Percentiles rank a stretch among this genome's conserved stretches.
Evolutionary conservation across 2,329 filamentous ascomycete genomes (phyloP).

Genomic region (Ophiocordyceps unilateralis): DNA sequence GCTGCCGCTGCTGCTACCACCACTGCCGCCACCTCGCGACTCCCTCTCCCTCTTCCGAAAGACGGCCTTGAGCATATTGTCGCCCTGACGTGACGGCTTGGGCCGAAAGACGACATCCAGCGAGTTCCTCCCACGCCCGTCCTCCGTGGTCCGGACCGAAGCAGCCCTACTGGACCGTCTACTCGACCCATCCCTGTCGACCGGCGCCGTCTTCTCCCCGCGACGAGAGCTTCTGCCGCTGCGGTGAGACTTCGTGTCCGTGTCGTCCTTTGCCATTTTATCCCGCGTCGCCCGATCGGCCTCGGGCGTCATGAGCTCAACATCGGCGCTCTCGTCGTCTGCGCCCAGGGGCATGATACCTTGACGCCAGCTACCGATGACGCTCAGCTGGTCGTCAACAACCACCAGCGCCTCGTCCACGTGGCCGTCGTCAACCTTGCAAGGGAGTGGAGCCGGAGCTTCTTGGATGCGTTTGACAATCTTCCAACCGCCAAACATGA

Average conservation of each 20-base stretch:
- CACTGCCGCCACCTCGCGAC: slow-evolving; percentile 5
- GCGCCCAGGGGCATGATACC: slow-evolving; percentile 32
- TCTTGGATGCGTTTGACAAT: slow-evolving; percentile 74
- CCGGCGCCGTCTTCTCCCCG: slow-evolving; percentile 3
- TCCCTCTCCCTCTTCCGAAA: slow-evolving; percentile 38
- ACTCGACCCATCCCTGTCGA: slow-evolving; percentile 19
- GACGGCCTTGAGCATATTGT: slow-evolving; percentile 38
- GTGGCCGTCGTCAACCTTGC: slow-evolving; percentile 6
- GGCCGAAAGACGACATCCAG: slow-evolving; percentile 25
- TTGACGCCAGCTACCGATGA: slow-evolving; percentile 41
- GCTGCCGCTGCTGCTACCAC: slow-evolving; percentile 6
- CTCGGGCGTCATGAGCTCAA: slow-evolving; percentile 40
- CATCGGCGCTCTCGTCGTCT: slow-evolving; percentile 30
- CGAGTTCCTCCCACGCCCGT: slow-evolving; percentile 12
- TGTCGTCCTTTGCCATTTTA: slow-evolving; percentile 16
- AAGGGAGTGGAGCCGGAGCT: slow-evolving; percentile 12
- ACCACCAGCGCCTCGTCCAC: slow-evolving; percentile 32
- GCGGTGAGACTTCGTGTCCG: slow-evolving; percentile 17
- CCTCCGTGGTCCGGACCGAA: slow-evolving; percentile 19
- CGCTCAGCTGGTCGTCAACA: slow-evolving; percentile 32
- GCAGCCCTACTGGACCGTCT: slow-evolving; percentile 13
- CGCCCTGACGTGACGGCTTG: slow-evolving; percentile 22
- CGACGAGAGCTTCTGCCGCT: slow-evolving; percentile 14
- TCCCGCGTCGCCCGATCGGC: slow-evolving; percentile 29
- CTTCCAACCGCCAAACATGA: slow-evolving; percentile 93